These are phyloP conservation scores for Xylaria cubensis DNA, from an alignment of 495 filamentous ascomycete genomes.

Conservation along the genomic window DNA sequence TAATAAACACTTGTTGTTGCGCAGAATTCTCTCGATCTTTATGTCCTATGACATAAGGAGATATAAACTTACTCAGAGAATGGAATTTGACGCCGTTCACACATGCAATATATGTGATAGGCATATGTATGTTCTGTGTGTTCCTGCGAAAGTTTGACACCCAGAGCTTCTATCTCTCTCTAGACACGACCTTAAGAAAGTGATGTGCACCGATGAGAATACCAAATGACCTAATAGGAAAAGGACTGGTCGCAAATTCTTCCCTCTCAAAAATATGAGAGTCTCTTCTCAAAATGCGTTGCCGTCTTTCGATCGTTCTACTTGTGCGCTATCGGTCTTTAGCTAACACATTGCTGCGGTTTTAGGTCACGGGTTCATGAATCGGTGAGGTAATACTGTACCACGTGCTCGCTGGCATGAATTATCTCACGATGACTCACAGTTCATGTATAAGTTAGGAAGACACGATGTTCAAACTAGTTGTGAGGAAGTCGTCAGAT, in stretches of 20 bases:
- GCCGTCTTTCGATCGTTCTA: too few relatives aligned
- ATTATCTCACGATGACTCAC: background rate
- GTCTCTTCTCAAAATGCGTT: too few relatives aligned
- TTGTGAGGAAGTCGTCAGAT: constrained; percentile 9
- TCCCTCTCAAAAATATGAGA: too few relatives aligned
- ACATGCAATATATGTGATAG: background rate
- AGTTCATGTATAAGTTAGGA: background rate
- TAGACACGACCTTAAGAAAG: too few relatives aligned
- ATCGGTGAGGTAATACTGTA: background rate
- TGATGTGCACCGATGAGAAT: too few relatives aligned
- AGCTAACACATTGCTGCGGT: too few relatives aligned
- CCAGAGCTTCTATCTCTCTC: background rate
- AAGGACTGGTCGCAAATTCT: too few relatives aligned
- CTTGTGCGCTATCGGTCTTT: too few relatives aligned
- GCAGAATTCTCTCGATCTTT: too few relatives aligned
- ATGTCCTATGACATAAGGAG: too few relatives aligned
- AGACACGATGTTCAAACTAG: background rate
- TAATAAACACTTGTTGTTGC: too few relatives aligned
- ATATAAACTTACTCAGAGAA: background rate
- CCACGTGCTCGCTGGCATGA: background rate
- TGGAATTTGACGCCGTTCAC: background rate
- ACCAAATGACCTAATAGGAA: too few relatives aligned
- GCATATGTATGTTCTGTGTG: background rate
- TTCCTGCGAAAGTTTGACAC: background rate
- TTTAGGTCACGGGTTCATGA: background rate